Base-by-base conservation (phyloP, 2,329 filamentous ascomycete genomes). In the Atkinsonella texensis region DNA sequence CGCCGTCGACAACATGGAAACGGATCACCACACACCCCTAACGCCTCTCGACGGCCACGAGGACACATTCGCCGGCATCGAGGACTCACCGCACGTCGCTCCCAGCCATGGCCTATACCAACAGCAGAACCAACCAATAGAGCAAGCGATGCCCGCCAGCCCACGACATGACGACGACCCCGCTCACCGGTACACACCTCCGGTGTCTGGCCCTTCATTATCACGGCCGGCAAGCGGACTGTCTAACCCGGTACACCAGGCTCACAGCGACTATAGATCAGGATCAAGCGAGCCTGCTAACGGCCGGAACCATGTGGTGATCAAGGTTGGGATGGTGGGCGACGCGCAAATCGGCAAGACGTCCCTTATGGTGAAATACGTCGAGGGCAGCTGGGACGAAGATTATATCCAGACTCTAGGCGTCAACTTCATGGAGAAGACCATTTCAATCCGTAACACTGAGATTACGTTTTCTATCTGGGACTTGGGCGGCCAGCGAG, bases 391-490 rank as follows among this genome's bases (percentile, higher is more conserved):
- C 70, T 98, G 93, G 89, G 93, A 98, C 68, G 93, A 98, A 72
- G 93, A 98, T 68, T 98, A 98, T 70, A 98, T 98, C 63, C 93
- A 98, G 72, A 98, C 93, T 20, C 74, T 98, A 44, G 93, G 93
- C 59, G 93, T 98, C 70, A 98, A 98, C 70, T 98, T 98, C 71
- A 98, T 98, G 93, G 93, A 98, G 70, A 98, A 98, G 78, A 98
- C 93, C 38, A 98, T 98, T 65, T 95, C 89, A 56, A 98, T 98
- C 69, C 87, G 93, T 56, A 98, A 98, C 71, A 98, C 93, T 15
- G 93, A 98, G 71, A 98, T 98, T 68, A 98, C 93, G 43, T 98
- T 98, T 72, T 95, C 89, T 55, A 98, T 98, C 65, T 98, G 93
- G 93, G 93, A 98, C 74, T 72, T 98, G 51, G 93, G 93, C 61